These are phyloP conservation scores for Mikania micrantha DNA, from an alignment of 129 eudicot genomes.

Conservation along the genomic window DNA sequence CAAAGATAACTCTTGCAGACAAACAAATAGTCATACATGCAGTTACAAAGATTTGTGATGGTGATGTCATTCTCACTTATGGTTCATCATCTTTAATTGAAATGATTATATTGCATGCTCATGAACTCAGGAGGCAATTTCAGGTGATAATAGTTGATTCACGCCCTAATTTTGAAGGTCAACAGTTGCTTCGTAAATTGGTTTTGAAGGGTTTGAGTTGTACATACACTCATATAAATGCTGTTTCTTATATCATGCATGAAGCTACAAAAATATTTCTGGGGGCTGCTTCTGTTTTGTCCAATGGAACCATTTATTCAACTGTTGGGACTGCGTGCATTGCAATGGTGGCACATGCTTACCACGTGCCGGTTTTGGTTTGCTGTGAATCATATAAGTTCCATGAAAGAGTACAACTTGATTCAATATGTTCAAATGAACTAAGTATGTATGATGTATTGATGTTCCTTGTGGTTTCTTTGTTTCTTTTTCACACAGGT, in stretches of 20 bases:
- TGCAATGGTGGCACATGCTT: slow-evolving; percentile 94
- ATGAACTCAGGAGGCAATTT: slow-evolving; percentile 73
- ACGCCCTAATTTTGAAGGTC: slow-evolving; percentile 94
- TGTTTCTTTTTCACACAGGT: slow-evolving; percentile 6
- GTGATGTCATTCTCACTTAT: slow-evolving; percentile 85
- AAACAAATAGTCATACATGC: slow-evolving; percentile 64
- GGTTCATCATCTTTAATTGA: slow-evolving; percentile 79
- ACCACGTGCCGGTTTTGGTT: slow-evolving; percentile 73
- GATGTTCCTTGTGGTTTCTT: neutral
- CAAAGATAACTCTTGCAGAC: slow-evolving; percentile 73
- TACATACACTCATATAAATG: slow-evolving; percentile 85
- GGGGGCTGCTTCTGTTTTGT: slow-evolving; percentile 87
- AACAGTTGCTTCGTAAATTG: slow-evolving; percentile 61
- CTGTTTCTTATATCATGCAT: slow-evolving; percentile 85
- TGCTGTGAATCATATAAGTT: slow-evolving; percentile 97
- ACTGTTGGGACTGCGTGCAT: slow-evolving; percentile 85
- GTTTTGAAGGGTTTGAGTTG: slow-evolving; percentile 74
- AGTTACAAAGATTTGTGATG: slow-evolving; percentile 73
- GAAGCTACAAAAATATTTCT: slow-evolving; percentile 73
- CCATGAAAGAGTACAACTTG: slow-evolving; percentile 89
- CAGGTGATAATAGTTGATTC: slow-evolving; percentile 91
- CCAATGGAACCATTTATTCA: slow-evolving; percentile 85
- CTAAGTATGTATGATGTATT: slow-evolving; percentile 50
- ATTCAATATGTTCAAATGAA: slow-evolving; percentile 90
- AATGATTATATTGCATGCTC: slow-evolving; percentile 64